Evolutionary conservation across 441 rosid genomes (phyloP).

Genomic region (Erodium texanum): DNA sequence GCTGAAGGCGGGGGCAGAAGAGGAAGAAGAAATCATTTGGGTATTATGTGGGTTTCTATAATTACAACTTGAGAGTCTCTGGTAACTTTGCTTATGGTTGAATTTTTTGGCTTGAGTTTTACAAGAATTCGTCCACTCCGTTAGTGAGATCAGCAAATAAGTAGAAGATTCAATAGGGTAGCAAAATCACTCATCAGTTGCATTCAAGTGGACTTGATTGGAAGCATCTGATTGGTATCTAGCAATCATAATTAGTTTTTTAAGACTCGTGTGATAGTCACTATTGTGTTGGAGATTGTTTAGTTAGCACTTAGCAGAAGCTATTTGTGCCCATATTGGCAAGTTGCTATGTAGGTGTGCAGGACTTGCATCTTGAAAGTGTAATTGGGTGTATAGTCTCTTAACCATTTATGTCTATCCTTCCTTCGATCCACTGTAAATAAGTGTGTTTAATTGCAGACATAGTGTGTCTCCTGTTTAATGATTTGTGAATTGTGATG

Average conservation of each 20-base stretch:
- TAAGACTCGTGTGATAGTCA: conserved; percentile 9
- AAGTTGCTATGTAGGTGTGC: not conserved
- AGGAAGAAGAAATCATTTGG: too few species aligned
- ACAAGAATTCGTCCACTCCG: conserved; percentile 13
- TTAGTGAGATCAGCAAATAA: conserved; percentile 21
- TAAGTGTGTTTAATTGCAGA: conserved; percentile 10
- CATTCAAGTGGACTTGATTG: not conserved
- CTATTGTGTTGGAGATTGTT: conserved; percentile 3
- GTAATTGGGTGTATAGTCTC: conserved; percentile 9
- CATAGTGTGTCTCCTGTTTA: conserved; percentile 10
- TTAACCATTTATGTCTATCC: not conserved
- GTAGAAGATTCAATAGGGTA: too few species aligned
- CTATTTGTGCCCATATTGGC: too few species aligned
- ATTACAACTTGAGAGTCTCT: too few species aligned
- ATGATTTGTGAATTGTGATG: too few species aligned
- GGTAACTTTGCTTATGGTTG: not conserved
- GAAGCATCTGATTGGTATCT: conserved; percentile 25
- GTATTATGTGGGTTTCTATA: too few species aligned
- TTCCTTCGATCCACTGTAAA: conserved; percentile 8
- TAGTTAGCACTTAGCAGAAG: too few species aligned
- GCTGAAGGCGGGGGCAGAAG: too few species aligned
- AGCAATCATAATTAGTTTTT: conserved; percentile 17
- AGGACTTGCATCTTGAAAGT: conserved; percentile 8
- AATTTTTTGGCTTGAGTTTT: conserved; percentile 8
- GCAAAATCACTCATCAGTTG: too few species aligned